These are phyloP conservation scores for Nymphaea thermarum DNA, from an alignment of 164 flowering plant species.

Conservation along the genomic window DNA sequence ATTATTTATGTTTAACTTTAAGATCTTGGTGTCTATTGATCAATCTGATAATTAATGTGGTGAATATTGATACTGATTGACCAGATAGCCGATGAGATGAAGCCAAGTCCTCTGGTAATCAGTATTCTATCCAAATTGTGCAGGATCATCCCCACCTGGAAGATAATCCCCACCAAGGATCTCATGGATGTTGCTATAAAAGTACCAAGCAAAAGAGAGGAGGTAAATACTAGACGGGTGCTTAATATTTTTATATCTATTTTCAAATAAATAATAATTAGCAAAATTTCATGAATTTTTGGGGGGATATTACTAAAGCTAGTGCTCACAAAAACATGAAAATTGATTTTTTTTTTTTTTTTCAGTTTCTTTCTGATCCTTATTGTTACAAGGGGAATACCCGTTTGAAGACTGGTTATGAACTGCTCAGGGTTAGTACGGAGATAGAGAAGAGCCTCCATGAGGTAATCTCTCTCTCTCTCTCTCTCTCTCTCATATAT, in stretches of 20 bases:
- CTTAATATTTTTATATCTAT: too few relatives aligned
- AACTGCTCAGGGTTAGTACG: slow-evolving; percentile 40
- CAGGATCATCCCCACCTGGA: slow-evolving; percentile 69
- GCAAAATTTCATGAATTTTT: too few relatives aligned
- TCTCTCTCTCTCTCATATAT: too few relatives aligned
- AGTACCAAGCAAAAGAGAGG: slow-evolving; percentile 39
- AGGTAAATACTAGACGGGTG: slow-evolving; percentile 20
- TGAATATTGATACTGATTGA: not conserved
- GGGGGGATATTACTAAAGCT: too few relatives aligned
- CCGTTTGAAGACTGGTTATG: slow-evolving; percentile 58
- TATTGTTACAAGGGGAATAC: slow-evolving; percentile 77
- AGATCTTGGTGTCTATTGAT: too few relatives aligned
- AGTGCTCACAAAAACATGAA: too few relatives aligned
- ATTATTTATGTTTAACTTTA: too few relatives aligned
- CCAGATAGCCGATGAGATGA: slow-evolving; percentile 81
- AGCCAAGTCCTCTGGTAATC: slow-evolving; percentile 41
- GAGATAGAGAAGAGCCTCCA: slow-evolving; percentile 51
- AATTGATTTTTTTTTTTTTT: not conserved
- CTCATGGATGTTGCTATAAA: slow-evolving; percentile 60
- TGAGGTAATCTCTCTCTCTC: slow-evolving; percentile 24
- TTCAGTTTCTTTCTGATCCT: slow-evolving; percentile 50
- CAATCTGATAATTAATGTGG: not conserved
- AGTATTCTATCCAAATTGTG: slow-evolving; percentile 33
- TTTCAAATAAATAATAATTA: too few relatives aligned
- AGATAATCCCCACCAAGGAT: slow-evolving; percentile 59